These are phyloP conservation scores for Fusarium setosum DNA, from an alignment of 2,329 filamentous ascomycete genomes.

Conservation along the genomic window DNA sequence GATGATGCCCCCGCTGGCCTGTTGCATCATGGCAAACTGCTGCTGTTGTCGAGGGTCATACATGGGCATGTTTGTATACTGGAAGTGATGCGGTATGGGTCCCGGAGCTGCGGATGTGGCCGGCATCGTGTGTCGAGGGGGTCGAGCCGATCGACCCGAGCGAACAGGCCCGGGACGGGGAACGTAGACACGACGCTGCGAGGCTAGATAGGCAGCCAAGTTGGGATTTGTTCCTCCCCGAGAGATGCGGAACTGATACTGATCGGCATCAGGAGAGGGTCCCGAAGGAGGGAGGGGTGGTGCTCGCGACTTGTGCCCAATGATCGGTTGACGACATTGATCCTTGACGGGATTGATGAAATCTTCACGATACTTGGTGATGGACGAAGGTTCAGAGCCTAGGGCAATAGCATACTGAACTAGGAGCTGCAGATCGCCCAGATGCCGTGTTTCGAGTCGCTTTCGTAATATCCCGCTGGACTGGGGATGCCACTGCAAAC, in stretches of 20 bases:
- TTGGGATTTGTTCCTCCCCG: constrained; percentile 48
- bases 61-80: constrained; percentile 39
- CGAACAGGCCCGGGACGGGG: constrained; percentile 43
- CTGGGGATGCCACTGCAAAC: constrained; percentile 55
- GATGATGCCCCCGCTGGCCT: constrained; percentile 48
- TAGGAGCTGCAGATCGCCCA: constrained; percentile 52
- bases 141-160: constrained; percentile 45
- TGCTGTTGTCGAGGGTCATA: constrained; percentile 45
- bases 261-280: constrained; percentile 44
- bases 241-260: constrained; percentile 52
- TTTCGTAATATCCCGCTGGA: constrained; percentile 56
- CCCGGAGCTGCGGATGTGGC: constrained; percentile 23
- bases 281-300: constrained; percentile 38
- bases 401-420: constrained; percentile 54
- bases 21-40: constrained; percentile 45
- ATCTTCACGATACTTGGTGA: constrained; percentile 45
- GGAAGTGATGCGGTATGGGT: constrained; percentile 38
- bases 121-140: constrained; percentile 40
- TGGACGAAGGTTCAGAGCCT: constrained; percentile 47
- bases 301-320: constrained; percentile 47
- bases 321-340: constrained; percentile 49
- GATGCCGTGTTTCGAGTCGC: constrained; percentile 58
- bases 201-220: constrained; percentile 49
- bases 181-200: constrained; percentile 49
- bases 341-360: constrained; percentile 51